Conservation (phyloP, 139 green algal genomes). For the Haematococcus lacustris region DNA sequence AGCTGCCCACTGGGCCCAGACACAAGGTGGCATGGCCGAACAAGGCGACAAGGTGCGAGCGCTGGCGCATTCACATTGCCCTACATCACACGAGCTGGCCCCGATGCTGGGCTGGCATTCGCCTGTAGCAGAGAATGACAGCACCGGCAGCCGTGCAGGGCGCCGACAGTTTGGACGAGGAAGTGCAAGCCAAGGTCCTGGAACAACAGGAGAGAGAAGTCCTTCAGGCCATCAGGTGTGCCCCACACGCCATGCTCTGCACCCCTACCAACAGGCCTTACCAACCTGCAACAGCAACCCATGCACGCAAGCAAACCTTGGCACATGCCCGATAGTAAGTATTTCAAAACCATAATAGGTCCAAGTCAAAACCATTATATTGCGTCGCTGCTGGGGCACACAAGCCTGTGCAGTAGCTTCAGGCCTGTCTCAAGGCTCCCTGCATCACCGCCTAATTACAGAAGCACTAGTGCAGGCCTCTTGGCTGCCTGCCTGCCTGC, state of each 20-base stretch:
- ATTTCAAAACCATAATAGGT: no score
- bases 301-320: no score
- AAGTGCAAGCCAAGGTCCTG: conserved; percentile 5
- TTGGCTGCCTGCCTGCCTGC: no score
- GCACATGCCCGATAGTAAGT: no score
- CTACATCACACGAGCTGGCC: background rate
- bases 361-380: no score
- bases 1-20: background rate
- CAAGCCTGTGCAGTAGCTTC: background rate
- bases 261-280: no score
- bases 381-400: background rate
- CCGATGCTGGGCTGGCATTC: background rate
- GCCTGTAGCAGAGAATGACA: background rate
- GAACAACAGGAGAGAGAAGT: conserved; percentile 16
- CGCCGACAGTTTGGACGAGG: conserved; percentile 5
- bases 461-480: no score
- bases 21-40: background rate
- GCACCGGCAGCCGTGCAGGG: no score
- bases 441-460: no score
- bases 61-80: background rate
- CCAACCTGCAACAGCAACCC: no score
- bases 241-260: background rate
- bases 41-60: background rate
- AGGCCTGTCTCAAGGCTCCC: no score
- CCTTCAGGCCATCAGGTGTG: conserved; percentile 6